These are phyloP conservation scores for Dictyostelium capitatum DNA, from an alignment of 78 protist genomes.

Conservation along the genomic window DNA sequence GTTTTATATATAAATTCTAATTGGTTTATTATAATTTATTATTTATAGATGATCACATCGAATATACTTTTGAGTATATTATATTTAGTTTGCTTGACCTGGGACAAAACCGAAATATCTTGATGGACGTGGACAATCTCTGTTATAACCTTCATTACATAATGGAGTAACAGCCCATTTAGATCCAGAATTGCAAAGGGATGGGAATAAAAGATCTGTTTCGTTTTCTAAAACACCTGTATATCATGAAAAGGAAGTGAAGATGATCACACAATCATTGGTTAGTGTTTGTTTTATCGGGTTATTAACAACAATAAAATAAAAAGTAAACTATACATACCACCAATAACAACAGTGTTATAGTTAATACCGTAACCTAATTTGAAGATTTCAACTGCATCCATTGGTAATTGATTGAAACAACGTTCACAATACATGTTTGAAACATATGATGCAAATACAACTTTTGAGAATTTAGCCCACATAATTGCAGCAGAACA, in stretches of 20 bases:
- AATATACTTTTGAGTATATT: too few relatives aligned
- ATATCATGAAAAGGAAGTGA: too few relatives aligned
- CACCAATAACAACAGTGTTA: slow-evolving; percentile 31
- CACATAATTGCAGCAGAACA: slow-evolving; percentile 31
- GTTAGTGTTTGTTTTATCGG: too few relatives aligned
- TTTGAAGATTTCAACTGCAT: slow-evolving; percentile 19
- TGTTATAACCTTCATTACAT: background rate
- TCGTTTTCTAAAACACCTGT: background rate
- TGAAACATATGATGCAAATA: slow-evolving; percentile 36
- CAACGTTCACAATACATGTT: slow-evolving; percentile 64
- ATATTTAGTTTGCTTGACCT: too few relatives aligned
- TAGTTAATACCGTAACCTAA: slow-evolving; percentile 31
- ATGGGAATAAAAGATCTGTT: background rate
- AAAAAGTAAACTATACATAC: background rate
- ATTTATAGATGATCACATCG: too few relatives aligned
- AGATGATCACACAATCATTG: too few relatives aligned
- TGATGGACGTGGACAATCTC: background rate
- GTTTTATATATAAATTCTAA: too few relatives aligned
- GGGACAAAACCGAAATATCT: background rate
- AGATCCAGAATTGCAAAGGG: background rate
- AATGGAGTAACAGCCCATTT: background rate
- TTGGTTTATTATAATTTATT: too few relatives aligned
- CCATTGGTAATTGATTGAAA: slow-evolving; percentile 64
- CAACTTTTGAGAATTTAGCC: slow-evolving; percentile 13
- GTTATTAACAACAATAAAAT: too few relatives aligned